These are phyloP conservation scores for Globisporangium barbulae DNA, from an alignment of 352 stramenopile genomes.

Conservation along the genomic window DNA sequence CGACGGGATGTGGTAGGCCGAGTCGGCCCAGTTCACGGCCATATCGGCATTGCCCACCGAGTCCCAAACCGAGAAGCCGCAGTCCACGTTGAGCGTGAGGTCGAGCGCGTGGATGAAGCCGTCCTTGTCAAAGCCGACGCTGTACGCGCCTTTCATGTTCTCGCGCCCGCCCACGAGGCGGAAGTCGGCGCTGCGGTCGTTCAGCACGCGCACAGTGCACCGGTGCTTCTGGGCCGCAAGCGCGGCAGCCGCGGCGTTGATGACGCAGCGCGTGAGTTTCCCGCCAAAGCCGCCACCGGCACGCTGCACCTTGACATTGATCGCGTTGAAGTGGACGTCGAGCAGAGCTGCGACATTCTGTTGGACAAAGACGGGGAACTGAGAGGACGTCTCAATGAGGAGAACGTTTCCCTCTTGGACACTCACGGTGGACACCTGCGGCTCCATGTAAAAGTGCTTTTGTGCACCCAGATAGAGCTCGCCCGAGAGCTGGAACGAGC, in stretches of 20 bases:
- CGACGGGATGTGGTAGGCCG: conserved; percentile 92
- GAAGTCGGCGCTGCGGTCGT: conserved; percentile 96
- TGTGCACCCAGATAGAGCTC: conserved; percentile 90
- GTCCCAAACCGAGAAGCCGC: conserved; percentile 92
- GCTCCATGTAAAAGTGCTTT: conserved; percentile 97
- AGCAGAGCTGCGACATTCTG: conserved; percentile 84
- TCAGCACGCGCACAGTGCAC: conserved; percentile 87
- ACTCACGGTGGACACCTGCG: conserved; percentile 75
- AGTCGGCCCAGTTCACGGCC: conserved; percentile 94
- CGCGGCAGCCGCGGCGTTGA: conserved; percentile 89
- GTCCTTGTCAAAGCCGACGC: conserved; percentile 77
- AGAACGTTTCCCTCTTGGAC: conserved; percentile 90
- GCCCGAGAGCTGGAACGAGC: conserved; percentile 90
- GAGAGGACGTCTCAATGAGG: conserved; percentile 89
- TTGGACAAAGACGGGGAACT: conserved; percentile 93
- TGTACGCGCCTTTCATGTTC: conserved; percentile 93
- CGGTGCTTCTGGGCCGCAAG: conserved; percentile 88
- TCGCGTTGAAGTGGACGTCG: conserved; percentile 84
- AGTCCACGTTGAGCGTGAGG: conserved; percentile 93
- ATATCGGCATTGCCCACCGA: conserved; percentile 91
- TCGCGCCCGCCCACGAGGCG: conserved; percentile 90
- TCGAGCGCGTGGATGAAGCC: conserved; percentile 90
- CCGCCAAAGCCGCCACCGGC: conserved; percentile 96
- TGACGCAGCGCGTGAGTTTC: conserved; percentile 93
- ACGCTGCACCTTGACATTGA: conserved; percentile 92